Conservation (phyloP, 768 basidiomycete species). For the Fomitopsis pulvina region DNA sequence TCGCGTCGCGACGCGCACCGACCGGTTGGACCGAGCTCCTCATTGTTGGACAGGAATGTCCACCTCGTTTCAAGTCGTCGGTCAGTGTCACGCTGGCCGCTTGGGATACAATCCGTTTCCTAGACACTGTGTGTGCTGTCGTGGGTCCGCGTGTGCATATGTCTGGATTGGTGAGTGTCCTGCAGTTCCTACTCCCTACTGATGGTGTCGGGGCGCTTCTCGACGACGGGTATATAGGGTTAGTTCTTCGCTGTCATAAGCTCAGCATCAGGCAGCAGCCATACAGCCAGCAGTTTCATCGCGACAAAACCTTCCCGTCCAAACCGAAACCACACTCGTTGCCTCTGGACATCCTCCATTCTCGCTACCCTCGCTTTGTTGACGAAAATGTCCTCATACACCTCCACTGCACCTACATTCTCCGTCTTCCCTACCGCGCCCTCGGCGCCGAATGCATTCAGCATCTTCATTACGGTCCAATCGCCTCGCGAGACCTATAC, state of each 20-base stretch:
- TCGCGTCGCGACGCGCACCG: constrained; percentile 4
- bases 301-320: constrained; percentile 1
- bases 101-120: background rate
- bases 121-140: background rate
- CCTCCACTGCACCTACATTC: constrained; percentile 9
- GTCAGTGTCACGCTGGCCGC: background rate
- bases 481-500: constrained; percentile 16
- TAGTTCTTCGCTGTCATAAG: background rate
- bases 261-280: background rate
- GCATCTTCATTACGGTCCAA: constrained; percentile 11
- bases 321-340: background rate
- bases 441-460: constrained; percentile 14
- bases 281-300: background rate
- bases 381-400: constrained; percentile 12
- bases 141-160: constrained; percentile 2
- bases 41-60: constrained; percentile 3
- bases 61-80: background rate
- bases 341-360: background rate
- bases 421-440: constrained; percentile 11
- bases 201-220: background rate
- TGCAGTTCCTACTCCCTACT: background rate
- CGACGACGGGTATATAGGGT: constrained; percentile 1
- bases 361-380: background rate
- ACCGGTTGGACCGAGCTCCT: background rate
- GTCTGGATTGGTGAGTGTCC: background rate